phyloP scores from a whole-genome alignment of 768 basidiomycete species.

The Xerocomellus amylosporus region DNA sequence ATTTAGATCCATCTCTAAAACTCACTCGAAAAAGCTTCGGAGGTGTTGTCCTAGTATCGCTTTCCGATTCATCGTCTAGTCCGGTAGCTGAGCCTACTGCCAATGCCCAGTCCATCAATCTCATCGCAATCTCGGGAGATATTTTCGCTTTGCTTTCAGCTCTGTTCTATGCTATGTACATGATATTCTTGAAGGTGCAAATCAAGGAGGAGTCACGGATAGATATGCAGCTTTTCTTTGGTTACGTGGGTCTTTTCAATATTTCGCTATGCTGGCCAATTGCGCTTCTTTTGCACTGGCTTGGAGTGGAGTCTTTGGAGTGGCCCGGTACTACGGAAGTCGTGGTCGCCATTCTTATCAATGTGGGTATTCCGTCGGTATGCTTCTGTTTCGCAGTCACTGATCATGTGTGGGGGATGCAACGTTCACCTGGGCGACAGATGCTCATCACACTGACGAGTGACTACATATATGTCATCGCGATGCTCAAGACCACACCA shows the following conservation, averaged over 20 bases:
- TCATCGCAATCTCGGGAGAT: constrained; percentile 61
- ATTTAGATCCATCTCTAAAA: background rate
- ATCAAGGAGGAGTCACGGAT: constrained; percentile 79
- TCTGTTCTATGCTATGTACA: constrained; percentile 83
- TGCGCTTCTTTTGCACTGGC: constrained; percentile 70
- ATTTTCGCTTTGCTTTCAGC: constrained; percentile 82
- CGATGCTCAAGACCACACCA: constrained; percentile 97
- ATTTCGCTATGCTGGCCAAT: constrained; percentile 73
- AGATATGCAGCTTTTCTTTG: constrained; percentile 94
- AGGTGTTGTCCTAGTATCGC: constrained; percentile 85
- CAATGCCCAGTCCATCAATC: constrained; percentile 15
- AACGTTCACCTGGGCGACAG: constrained; percentile 35
- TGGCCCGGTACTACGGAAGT: constrained; percentile 54
- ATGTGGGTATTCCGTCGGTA: constrained; percentile 40
- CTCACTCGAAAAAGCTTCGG: constrained; percentile 51
- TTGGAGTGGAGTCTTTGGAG: constrained; percentile 72
- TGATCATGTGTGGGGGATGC: background rate
- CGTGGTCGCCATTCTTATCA: constrained; percentile 50
- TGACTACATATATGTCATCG: constrained; percentile 82
- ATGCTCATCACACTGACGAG: constrained; percentile 82
- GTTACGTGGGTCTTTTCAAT: constrained; percentile 89
- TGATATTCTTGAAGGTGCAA: constrained; percentile 84
- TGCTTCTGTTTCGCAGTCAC: background rate
- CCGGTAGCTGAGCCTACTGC: constrained; percentile 10
- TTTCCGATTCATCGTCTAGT: constrained; percentile 63